Conservation (phyloP, 2,329 filamentous ascomycete species). For the Fusarium subtropicale region DNA sequence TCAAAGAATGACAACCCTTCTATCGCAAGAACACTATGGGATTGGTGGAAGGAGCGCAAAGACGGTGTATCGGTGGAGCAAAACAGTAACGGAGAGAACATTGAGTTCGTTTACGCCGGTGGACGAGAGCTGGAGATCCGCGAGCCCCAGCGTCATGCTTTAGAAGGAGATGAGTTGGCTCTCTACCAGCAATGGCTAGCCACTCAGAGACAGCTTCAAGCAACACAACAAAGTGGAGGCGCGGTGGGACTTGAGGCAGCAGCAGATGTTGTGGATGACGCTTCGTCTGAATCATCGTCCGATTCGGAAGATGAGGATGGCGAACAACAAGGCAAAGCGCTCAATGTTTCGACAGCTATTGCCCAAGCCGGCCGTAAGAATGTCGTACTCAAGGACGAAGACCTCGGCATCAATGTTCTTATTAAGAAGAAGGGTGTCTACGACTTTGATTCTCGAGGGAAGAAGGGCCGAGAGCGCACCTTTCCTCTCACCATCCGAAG, state of each 20-base stretch:
- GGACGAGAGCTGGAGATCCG: constrained; percentile 71
- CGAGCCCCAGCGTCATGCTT: constrained; percentile 70
- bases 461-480: constrained; percentile 91
- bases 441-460: constrained; percentile 91
- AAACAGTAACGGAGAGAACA: constrained; percentile 63
- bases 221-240: constrained; percentile 78
- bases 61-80: constrained; percentile 72
- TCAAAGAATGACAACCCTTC: constrained; percentile 60
- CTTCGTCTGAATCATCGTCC: constrained; percentile 85
- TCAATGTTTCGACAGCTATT: constrained; percentile 88
- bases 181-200: constrained; percentile 94
- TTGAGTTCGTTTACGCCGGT: constrained; percentile 75
- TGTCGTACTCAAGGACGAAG: constrained; percentile 85
- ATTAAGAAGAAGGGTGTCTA: constrained; percentile 90
- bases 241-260: constrained; percentile 75
- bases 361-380: constrained; percentile 88
- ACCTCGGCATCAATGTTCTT: constrained; percentile 90
- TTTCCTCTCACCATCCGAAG: constrained; percentile 88
- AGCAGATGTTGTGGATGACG: constrained; percentile 82
- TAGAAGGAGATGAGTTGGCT: constrained; percentile 80
- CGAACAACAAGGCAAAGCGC: constrained; percentile 89
- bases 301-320: constrained; percentile 89
- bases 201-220: constrained; percentile 86
- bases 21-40: constrained; percentile 81
- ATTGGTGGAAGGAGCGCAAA: constrained; percentile 77